These are phyloP conservation scores for Volvox carteri DNA, from an alignment of 163 green algal species.

Conservation along the genomic window DNA sequence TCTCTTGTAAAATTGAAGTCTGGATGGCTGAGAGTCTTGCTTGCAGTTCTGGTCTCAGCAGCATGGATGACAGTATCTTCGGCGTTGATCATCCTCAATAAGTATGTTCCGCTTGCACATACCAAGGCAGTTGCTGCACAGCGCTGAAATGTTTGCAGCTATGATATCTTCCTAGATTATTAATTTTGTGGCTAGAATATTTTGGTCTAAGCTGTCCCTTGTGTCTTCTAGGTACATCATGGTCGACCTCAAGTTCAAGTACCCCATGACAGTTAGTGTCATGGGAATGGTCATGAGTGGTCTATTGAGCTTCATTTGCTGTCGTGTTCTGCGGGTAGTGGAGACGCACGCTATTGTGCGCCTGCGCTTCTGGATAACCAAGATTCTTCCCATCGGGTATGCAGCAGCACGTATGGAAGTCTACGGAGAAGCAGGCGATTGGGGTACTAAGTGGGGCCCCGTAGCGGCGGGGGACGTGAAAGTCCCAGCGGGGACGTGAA, in stretches of 20 bases:
- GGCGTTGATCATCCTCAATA: conserved; percentile 91
- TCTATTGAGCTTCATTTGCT: conserved; percentile 77
- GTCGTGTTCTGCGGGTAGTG: conserved; percentile 74
- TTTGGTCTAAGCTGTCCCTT: neutral
- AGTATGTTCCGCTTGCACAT: conserved; percentile 69
- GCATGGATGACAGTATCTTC: conserved; percentile 83
- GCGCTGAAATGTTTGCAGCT: neutral
- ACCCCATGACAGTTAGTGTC: conserved; percentile 69
- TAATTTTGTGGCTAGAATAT: neutral
- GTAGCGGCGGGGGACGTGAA: no score
- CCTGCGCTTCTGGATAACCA: conserved; percentile 69
- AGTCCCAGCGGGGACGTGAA: no score
- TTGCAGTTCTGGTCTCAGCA: conserved; percentile 55
- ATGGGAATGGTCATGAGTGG: conserved; percentile 84
- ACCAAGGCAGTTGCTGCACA: neutral
- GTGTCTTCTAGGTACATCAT: conserved; percentile 64
- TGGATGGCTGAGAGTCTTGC: conserved; percentile 53
- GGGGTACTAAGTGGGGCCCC: no score
- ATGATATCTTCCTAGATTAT: neutral
- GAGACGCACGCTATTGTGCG: conserved; percentile 75
- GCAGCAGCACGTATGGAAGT: no score
- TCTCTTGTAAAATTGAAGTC: neutral
- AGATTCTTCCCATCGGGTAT: conserved; percentile 78
- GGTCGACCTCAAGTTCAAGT: conserved; percentile 72
- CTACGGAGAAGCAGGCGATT: no score